Evolutionary conservation across 2,329 filamentous ascomycete species (phyloP).

Genomic region (Colletotrichum abscissum): DNA sequence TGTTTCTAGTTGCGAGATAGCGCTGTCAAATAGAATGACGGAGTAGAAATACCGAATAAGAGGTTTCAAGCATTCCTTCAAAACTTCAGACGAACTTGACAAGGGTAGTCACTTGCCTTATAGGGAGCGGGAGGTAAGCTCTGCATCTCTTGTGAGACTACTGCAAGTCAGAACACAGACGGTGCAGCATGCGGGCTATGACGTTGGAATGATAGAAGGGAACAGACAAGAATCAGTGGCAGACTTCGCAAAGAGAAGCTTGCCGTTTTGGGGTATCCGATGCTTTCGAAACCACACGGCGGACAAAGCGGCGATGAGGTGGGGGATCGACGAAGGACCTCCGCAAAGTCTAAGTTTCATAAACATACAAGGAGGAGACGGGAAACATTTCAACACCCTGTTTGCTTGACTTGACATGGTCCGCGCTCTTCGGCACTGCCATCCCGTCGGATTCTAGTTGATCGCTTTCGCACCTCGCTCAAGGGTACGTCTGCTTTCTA

Average conservation of each 20-base stretch:
- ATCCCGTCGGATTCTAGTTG: neutral
- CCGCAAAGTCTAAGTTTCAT: slow-evolving; percentile 12
- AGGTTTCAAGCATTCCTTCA: slow-evolving; percentile 10
- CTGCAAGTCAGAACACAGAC: neutral
- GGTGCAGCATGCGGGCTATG: neutral
- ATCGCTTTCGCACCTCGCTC: neutral
- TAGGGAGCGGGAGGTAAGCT: neutral
- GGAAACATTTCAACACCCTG: neutral
- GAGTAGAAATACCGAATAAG: neutral
- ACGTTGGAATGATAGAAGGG: neutral
- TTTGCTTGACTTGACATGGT: neutral
- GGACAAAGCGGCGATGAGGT: neutral
- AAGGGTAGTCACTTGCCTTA: neutral
- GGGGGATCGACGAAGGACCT: slow-evolving; percentile 1
- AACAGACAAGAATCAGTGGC: neutral
- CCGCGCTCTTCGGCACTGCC: neutral
- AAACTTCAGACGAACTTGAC: slow-evolving; percentile 19
- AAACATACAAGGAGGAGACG: neutral
- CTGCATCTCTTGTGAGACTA: neutral
- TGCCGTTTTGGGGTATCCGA: slow-evolving; percentile 2
- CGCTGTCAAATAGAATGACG: neutral
- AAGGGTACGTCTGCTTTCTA: neutral
- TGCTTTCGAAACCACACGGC: slow-evolving; percentile 9
- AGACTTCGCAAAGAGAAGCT: neutral
- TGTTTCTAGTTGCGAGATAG: neutral